Base-by-base conservation (phyloP, 1,284 basidiomycete genomes). In the Cryptococcus sp. region DNA sequence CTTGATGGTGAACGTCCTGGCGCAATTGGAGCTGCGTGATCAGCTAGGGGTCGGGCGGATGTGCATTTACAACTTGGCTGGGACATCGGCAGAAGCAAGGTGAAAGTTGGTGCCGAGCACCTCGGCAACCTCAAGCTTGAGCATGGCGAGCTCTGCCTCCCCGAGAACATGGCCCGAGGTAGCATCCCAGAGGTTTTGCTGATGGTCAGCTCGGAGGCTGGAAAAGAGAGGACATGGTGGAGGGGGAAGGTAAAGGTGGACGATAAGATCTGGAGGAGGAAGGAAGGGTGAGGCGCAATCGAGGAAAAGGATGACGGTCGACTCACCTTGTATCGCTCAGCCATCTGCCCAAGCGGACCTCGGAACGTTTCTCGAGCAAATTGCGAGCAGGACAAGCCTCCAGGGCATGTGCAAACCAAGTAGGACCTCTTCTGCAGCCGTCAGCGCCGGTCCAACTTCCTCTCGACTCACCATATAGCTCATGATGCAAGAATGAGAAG, bases 1-100 rank as follows among this genome's bases (percentile, higher is more conserved):
- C 19, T 39, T 23, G 16, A 35, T 23, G 37, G 53, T 54, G 45
- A 50, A 54, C 4, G 38, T 14, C 14, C 16, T 4, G 5, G 40
- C 53, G 33, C 49, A 51, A n/a, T 39, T 33, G 35, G n/a, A 33
- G 16, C 21, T 25, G 14, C 28, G 14, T 31, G 32, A 14, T n/a
- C 19, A 25, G 19, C 18, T 2, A 25, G 14, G 26, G 21, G 21
- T 32, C 39, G 10, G 45, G n/a, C n/a, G n/a, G n/a, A n/a, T n/a
- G n/a, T n/a, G n/a, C n/a, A n/a, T 48, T 34, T 23, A 25, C 24
- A 28, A 22, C 26, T 42, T 11, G 36, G 25, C 21, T 7, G 14
- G 7, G 21, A 18, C 36, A 7, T 19, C 16, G 12, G 21, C 25
- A 9, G 38, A 31, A n/a, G 16, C 4, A 35, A 40, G 37, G 9